Evolutionary conservation across 2,329 filamentous ascomycete species (phyloP).

Genomic region (Pseudopithomyces chartarum): DNA sequence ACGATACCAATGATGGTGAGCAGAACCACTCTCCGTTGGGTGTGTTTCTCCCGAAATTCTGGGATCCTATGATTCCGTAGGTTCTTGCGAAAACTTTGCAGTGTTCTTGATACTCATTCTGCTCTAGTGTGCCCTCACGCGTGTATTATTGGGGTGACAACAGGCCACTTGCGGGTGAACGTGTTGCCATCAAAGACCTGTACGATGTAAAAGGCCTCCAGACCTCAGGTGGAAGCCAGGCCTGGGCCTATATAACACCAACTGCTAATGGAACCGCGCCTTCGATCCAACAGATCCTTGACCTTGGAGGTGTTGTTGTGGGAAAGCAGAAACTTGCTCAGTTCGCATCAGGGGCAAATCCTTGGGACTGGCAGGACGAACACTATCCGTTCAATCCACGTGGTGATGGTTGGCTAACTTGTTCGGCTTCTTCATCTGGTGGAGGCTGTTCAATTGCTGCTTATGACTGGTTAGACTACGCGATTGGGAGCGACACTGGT

Average conservation of each 20-base stretch:
- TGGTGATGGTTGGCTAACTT: constrained; percentile 33
- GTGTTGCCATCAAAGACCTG: constrained; percentile 35
- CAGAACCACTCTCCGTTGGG: constrained; percentile 28
- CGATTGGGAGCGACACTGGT: constrained; percentile 53
- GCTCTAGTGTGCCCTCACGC: constrained; percentile 43
- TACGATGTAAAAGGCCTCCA: constrained; percentile 33
- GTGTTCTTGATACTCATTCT: not conserved
- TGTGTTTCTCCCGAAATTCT: constrained; percentile 30
- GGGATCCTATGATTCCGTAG: constrained; percentile 37
- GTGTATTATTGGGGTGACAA: constrained; percentile 44
- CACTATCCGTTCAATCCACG: constrained; percentile 53
- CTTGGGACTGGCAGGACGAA: constrained; percentile 33
- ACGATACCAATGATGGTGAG: constrained; percentile 29
- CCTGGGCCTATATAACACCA: constrained; percentile 27
- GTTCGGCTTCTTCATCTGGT: constrained; percentile 40
- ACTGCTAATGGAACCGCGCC: constrained; percentile 24
- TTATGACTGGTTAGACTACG: constrained; percentile 55
- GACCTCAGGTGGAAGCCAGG: constrained; percentile 29
- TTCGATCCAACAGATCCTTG: constrained; percentile 29
- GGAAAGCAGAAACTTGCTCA: constrained; percentile 60
- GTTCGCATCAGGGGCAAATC: constrained; percentile 46
- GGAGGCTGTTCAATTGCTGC: constrained; percentile 46
- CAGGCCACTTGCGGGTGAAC: constrained; percentile 31
- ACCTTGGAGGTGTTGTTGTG: constrained; percentile 49
- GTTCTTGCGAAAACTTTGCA: not conserved